Evolutionary conservation across 352 stramenopile genomes (phyloP).

Genomic region (Pythium brachiatum): DNA sequence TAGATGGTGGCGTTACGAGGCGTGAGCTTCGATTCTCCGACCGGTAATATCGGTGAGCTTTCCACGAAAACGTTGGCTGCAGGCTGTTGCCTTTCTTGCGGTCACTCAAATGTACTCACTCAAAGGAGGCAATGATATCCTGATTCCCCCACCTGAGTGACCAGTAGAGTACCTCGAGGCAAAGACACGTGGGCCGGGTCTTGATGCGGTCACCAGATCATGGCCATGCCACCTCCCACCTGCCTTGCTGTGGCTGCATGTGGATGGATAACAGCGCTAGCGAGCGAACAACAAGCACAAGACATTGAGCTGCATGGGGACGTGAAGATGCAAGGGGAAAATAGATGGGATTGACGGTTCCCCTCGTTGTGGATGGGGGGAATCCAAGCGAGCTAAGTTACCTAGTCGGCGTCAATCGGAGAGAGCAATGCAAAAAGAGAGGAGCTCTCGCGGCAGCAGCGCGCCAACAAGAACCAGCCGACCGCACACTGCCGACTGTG

Average conservation of each 20-base stretch:
- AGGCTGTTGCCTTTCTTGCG: too few relatives aligned
- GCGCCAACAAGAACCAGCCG: not conserved
- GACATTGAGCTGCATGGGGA: not conserved
- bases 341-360: conserved; percentile 3
- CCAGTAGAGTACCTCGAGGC: not conserved
- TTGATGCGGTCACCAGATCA: not conserved
- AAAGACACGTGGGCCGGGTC: not conserved
- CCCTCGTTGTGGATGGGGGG: not conserved
- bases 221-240: not conserved
- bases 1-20: too few relatives aligned
- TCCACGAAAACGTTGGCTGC: too few relatives aligned
- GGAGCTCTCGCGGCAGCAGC: not conserved
- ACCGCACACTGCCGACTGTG: not conserved
- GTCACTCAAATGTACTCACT: not conserved
- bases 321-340: not conserved
- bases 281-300: not conserved
- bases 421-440: conserved; percentile 20
- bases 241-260: not conserved
- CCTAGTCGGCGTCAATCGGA: conserved; percentile 17
- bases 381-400: conserved; percentile 1
- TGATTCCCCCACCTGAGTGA: not conserved
- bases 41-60: too few relatives aligned
- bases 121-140: not conserved
- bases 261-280: not conserved
- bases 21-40: too few relatives aligned